A percentile compares a stretch with the other conserved stretches of the same genome.
phyloP scores from a whole-genome alignment of 495 filamentous ascomycete genomes.

The Aspergillus affinis region DNA sequence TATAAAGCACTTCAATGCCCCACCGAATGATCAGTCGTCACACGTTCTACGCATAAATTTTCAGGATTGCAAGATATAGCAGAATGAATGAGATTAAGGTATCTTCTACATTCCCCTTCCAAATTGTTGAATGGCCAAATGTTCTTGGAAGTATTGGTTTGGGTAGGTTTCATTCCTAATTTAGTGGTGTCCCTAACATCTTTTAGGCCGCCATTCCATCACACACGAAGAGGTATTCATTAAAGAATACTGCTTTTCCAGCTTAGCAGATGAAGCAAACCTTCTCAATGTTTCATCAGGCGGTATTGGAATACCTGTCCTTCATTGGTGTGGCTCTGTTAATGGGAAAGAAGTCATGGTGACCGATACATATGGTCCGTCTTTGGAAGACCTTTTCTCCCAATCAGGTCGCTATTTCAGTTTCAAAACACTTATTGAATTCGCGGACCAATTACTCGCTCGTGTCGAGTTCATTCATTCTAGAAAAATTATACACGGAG shows the following conservation, averaged over 20 bases:
- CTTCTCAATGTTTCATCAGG: background rate
- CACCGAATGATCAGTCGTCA: too few species aligned
- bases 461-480: conserved; percentile 8
- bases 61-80: too few species aligned
- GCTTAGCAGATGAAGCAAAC: background rate
- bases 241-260: background rate
- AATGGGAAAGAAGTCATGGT: conserved; percentile 7
- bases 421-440: background rate
- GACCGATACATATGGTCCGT: background rate
- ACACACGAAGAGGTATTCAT: background rate
- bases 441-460: conserved; percentile 3
- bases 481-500: conserved; percentile 1
- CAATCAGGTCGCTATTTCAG: conserved; percentile 8
- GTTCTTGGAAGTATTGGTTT: background rate
- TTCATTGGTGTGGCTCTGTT: conserved; percentile 6
- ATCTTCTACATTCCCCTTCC: background rate
- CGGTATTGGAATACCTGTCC: conserved; percentile 5
- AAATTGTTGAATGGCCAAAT: background rate
- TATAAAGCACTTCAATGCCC: too few species aligned
- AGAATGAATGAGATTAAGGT: too few species aligned
- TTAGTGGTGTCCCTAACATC: too few species aligned
- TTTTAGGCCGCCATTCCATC: background rate
- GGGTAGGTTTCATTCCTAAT: background rate
- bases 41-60: too few species aligned
- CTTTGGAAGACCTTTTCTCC: conserved; percentile 3